A percentile compares a stretch with the other conserved stretches of the same genome.
phyloP scores from a whole-genome alignment of 768 basidiomycete genomes.

The Amanita exitialis region DNA sequence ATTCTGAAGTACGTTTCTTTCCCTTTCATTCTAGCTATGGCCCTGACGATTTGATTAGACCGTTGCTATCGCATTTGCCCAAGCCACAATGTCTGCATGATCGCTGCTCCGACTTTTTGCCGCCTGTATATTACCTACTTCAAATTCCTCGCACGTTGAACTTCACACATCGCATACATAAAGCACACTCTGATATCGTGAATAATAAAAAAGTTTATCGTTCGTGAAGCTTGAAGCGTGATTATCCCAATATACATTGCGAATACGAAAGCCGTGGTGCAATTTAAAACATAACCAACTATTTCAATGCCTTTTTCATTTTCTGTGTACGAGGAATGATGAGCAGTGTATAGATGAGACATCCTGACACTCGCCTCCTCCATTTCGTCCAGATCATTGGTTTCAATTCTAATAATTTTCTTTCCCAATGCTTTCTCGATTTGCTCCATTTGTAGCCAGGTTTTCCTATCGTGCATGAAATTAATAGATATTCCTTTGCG shows the following conservation, averaged over 20 bases:
- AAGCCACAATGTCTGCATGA: slow-evolving; percentile 40
- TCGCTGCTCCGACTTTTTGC: background rate
- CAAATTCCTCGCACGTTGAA: background rate
- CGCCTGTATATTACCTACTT: background rate
- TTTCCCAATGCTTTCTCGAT: slow-evolving; percentile 75
- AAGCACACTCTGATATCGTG: background rate
- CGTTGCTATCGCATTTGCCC: slow-evolving; percentile 82
- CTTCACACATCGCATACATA: background rate
- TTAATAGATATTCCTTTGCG: slow-evolving; percentile 96
- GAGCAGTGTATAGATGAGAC: background rate
- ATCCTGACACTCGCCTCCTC: slow-evolving; percentile 56
- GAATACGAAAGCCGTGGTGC: background rate
- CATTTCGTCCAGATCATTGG: slow-evolving; percentile 87
- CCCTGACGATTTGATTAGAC: slow-evolving; percentile 34
- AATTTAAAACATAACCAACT: background rate
- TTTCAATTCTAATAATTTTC: slow-evolving; percentile 80
- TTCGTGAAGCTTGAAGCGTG: background rate
- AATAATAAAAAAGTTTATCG: background rate
- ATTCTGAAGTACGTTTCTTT: slow-evolving; percentile 68
- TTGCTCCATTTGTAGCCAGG: slow-evolving; percentile 83
- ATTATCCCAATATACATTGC: background rate
- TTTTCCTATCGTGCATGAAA: slow-evolving; percentile 87
- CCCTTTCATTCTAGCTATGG: background rate
- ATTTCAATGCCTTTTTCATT: slow-evolving; percentile 75
- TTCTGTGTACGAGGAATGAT: slow-evolving; percentile 30